phyloP scores from a whole-genome alignment of 148 eudicot genomes.

The Vaccinium darrowii region DNA sequence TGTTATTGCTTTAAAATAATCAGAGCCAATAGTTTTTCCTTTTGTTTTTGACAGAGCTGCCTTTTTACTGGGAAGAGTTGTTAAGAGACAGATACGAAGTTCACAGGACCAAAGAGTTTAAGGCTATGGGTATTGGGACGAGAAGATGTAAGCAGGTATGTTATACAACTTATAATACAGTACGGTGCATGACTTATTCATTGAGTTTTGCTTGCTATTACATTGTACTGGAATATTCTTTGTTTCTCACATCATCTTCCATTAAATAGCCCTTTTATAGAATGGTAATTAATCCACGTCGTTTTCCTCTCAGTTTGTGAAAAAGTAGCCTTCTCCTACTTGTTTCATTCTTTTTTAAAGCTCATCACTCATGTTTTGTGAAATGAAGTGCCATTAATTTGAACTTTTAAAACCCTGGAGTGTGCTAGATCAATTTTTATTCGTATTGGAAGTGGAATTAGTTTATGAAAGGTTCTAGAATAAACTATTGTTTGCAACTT shows the following conservation, averaged over 20 bases:
- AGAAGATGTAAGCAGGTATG: constrained; percentile 95
- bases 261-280: not conserved
- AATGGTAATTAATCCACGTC: not conserved
- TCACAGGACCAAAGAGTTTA: constrained; percentile 80
- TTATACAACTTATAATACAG: not conserved
- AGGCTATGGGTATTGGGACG: constrained; percentile 90
- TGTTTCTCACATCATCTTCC: not conserved
- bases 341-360: not conserved
- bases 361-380: not conserved
- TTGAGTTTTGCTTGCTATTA: not conserved
- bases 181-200: not conserved
- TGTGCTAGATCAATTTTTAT: not conserved
- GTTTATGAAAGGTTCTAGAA: not conserved
- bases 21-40: not conserved
- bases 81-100: constrained; percentile 74
- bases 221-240: not conserved
- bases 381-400: not conserved
- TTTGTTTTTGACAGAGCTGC: constrained; percentile 43
- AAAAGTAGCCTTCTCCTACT: too few species aligned
- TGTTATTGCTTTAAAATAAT: not conserved
- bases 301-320: not conserved
- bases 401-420: not conserved
- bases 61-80: constrained; percentile 85
- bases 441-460: not conserved
- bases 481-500: not conserved